These are phyloP conservation scores for Murraya koenigii DNA, from an alignment of 345 rosid genomes.

Conservation along the genomic window DNA sequence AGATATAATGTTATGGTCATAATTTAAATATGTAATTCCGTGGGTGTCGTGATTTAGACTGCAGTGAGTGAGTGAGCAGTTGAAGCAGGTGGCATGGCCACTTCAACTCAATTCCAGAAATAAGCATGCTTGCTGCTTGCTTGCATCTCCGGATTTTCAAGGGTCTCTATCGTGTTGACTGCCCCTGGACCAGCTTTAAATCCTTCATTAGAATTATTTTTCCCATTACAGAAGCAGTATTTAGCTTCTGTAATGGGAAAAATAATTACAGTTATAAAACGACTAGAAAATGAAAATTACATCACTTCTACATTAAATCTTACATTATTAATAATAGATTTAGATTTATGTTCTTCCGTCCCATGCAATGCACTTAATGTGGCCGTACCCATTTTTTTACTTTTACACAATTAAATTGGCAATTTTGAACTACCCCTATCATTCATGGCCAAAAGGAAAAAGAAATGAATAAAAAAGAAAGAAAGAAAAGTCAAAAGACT, in stretches of 20 bases:
- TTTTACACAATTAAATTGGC: background rate
- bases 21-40: background rate
- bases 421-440: background rate
- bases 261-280: no score
- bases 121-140: background rate
- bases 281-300: background rate
- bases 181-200: background rate
- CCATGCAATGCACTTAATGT: background rate
- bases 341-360: background rate
- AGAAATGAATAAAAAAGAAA: no score
- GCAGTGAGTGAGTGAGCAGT: background rate
- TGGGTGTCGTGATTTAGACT: background rate
- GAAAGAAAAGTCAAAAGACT: no score
- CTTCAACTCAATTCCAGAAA: background rate
- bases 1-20: background rate
- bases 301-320: background rate
- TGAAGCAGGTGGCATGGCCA: slow-evolving; percentile 13
- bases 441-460: no score
- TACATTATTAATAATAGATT: background rate
- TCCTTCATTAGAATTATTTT: background rate
- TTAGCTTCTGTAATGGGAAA: background rate
- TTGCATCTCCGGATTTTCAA: background rate
- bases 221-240: background rate
- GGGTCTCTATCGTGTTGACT: slow-evolving; percentile 7
- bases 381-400: background rate